Evolutionary conservation across 352 stramenopile species (phyloP), one percentile per base, ranked within the genome.

Genomic region (Phytophthora tentaculata): DNA sequence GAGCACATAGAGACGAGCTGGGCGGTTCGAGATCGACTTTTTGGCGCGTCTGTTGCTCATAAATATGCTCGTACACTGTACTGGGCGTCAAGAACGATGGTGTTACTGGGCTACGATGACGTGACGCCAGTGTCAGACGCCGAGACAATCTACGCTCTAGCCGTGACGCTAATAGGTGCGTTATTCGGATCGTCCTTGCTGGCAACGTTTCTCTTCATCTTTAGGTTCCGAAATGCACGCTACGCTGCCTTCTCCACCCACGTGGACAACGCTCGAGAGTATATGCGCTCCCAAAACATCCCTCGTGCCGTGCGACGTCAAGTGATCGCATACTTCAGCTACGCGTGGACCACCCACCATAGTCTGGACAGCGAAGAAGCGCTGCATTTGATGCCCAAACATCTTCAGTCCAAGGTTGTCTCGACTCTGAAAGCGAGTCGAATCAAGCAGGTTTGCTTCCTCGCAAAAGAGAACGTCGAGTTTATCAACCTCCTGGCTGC

Each of bases 151-250:
- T 90, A 89, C 50, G 82, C 69, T 0, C 58, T 88, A 6, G 63
- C 84, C 1, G 74, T 84, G 32, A 57, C n/a, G 4, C 9, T 92
- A 8, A 23, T 83, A 8, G 83, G 82, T 0, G 80, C 79, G 16
- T 13, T 91, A 2, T 64, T 89, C 29, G 82, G 80, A 5, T 79
- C 80, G 5, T 89, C 79, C 0, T 43, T 92, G 23, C 64, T 93
- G 9, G 83, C 85, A 2, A 89, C 75, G 9, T 91, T 88, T 28
- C 68, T 90, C 7, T 92, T 92, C 58, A 79, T 92, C 32, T 91
- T 92, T 37, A 77, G 84, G 1, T 74, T 89, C 47, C 73, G 81
- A 12, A 87, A 89, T 23, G 73, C 76, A 6, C 62, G 79, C 5
- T 75, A 84, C 26, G 83, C 76, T 2, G 75, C 74, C 8, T 90